Conservation (phyloP, 2,329 filamentous ascomycete species). For the Metarhizium humberi region DNA sequence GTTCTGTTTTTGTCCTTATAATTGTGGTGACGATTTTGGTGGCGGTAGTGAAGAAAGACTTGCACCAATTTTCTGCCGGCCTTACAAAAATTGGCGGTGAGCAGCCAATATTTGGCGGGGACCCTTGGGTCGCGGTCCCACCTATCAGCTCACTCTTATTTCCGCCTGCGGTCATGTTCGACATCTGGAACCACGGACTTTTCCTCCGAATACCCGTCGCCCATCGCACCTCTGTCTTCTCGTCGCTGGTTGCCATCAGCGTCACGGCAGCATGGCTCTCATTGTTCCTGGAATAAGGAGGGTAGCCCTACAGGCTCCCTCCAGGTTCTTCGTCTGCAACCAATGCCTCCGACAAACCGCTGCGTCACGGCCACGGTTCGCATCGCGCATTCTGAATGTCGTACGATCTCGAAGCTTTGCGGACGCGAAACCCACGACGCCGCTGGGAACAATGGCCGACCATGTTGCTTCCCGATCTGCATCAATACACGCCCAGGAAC, state of each 20-base stretch:
- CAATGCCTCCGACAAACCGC: slow-evolving; percentile 33
- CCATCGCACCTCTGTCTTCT: not conserved
- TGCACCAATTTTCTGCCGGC: slow-evolving; percentile 20
- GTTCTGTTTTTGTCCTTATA: not conserved
- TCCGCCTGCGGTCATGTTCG: not conserved
- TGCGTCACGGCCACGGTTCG: slow-evolving; percentile 16
- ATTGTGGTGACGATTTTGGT: not conserved
- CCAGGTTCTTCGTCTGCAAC: slow-evolving; percentile 35
- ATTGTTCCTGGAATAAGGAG: slow-evolving; percentile 33
- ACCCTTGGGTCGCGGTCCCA: slow-evolving; percentile 9
- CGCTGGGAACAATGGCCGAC: slow-evolving; percentile 17
- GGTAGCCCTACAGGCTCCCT: slow-evolving; percentile 27
- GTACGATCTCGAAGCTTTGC: slow-evolving; percentile 30
- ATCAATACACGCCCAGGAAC: slow-evolving; percentile 10
- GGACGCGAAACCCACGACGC: slow-evolving; percentile 21
- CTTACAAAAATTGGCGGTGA: slow-evolving; percentile 21
- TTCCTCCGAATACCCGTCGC: not conserved
- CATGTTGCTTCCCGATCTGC: slow-evolving; percentile 15
- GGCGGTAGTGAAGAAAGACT: not conserved
- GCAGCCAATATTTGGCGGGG: slow-evolving; percentile 15
- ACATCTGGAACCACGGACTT: too few species aligned
- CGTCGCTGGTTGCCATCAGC: not conserved
- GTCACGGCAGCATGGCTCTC: slow-evolving; percentile 26
- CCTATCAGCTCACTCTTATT: slow-evolving; percentile 22
- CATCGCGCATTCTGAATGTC: slow-evolving; percentile 30